Evolutionary conservation across 2,329 filamentous ascomycete species (phyloP).

Genomic region (Daldinia eschscholtzii): DNA sequence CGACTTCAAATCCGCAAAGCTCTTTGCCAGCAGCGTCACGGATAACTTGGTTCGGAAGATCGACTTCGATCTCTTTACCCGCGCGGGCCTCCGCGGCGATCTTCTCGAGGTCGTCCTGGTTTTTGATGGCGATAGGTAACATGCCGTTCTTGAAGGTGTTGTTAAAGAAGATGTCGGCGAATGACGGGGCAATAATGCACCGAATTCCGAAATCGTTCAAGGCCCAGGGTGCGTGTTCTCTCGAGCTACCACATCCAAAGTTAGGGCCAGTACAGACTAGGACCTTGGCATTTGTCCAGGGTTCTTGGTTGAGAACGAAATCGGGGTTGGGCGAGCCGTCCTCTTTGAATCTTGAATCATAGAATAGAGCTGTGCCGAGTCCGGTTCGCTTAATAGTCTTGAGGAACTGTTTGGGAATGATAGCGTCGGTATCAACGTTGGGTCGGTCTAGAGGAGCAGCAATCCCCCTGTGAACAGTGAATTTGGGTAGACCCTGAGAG

Average conservation of each 20-base stretch:
- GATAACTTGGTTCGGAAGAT: constrained; percentile 86
- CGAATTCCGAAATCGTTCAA: constrained; percentile 96
- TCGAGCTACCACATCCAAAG: constrained; percentile 92
- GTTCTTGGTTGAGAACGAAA: constrained; percentile 91
- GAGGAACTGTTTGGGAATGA: constrained; percentile 99
- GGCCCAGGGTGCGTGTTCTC: constrained; percentile 98
- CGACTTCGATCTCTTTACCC: constrained; percentile 87
- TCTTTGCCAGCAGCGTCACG: constrained; percentile 79
- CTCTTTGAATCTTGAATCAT: constrained; percentile 81
- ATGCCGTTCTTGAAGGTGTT: constrained; percentile 99
- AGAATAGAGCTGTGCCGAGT: constrained; percentile 88
- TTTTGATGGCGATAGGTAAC: constrained; percentile 84
- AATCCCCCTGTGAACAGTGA: constrained; percentile 85
- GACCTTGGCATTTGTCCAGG: constrained; percentile 87
- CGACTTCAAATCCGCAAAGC: constrained; percentile 85
- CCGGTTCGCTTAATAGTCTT: constrained; percentile 99
- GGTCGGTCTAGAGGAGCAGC: constrained; percentile 87
- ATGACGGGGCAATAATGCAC: constrained; percentile 89
- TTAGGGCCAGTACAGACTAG: constrained; percentile 92
- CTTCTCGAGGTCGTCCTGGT: constrained; percentile 73
- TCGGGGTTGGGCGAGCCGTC: constrained; percentile 80
- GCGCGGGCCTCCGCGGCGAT: constrained; percentile 83
- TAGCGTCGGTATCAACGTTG: constrained; percentile 98
- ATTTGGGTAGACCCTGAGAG: constrained; percentile 81
- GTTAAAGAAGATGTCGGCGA: constrained; percentile 94